Evolutionary conservation across 805 yeast genomes (phyloP).

Genomic region (Zygotorulaspora chibaensis): DNA sequence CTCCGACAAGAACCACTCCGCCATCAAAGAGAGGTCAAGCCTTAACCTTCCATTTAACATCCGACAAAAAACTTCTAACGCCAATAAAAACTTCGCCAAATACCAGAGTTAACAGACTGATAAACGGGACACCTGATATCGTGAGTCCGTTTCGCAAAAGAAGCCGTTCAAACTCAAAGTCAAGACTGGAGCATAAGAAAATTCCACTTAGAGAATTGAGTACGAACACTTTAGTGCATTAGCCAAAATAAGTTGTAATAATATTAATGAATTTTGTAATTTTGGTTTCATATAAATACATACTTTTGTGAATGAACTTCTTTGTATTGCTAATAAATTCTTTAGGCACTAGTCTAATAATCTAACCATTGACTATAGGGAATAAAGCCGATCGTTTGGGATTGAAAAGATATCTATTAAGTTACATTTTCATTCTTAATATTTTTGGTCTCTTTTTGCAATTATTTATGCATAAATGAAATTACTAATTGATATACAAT

Average conservation of each 20-base stretch:
- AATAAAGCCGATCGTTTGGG: too few species aligned
- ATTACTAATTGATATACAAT: conserved; percentile 7
- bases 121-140: conserved; percentile 20
- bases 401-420: too few species aligned
- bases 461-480: not conserved
- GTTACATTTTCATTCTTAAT: too few species aligned
- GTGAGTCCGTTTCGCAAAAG: conserved; percentile 8
- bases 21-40: conserved; percentile 30
- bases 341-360: too few species aligned
- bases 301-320: too few species aligned
- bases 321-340: too few species aligned
- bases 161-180: conserved; percentile 9
- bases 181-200: conserved; percentile 15
- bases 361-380: too few species aligned
- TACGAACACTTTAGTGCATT: conserved; percentile 18
- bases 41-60: conserved; percentile 32
- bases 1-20: conserved; percentile 18
- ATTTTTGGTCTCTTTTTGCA: not conserved
- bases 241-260: conserved; percentile 6
- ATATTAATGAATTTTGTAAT: not conserved
- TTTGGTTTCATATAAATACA: not conserved
- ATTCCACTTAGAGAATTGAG: conserved; percentile 23
- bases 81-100: conserved; percentile 33
- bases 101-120: conserved; percentile 33
- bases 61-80: conserved; percentile 30